Evolutionary conservation across 148 eudicot genomes (phyloP), one percentile per base, ranked within the genome.

Genomic region (Cornus controversa): DNA sequence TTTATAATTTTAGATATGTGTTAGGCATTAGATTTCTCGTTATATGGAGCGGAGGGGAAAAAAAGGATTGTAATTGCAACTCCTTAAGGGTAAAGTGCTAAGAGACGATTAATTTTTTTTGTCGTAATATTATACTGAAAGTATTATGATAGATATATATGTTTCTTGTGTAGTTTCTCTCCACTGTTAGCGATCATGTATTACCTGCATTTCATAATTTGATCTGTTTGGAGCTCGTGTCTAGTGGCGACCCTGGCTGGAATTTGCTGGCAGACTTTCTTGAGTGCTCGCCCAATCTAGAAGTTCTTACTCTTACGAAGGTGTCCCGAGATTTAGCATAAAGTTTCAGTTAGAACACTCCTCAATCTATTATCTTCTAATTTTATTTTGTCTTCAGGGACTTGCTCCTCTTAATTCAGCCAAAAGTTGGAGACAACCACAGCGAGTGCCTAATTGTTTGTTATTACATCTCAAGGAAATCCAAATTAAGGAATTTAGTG

Each of bases 281-380:
- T 8, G 24, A 20, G 25, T 68, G 45, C 71, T 34, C 71, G 34
- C 71, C 71, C 22, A 68, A 28, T 34, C 71, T 68, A 22, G 40
- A 34, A 68, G 71, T 68, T 34, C 71, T 68, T 68, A 68, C 71
- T 34, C 71, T 68, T 20, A 36, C n/a, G n/a, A n/a, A 68, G 71
- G 71, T 31, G 20, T 68, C 42, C 10, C 20, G 71, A 68, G 71
- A 68, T 68, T 68, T 28, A 22, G 8, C 23, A 34, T 31, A 1
- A n/a, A 25, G 13, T 68, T 31, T 68, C 22, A 20, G 23, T 7
- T 68, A 29, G 24, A 10, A 34, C 0, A n/a, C n/a, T 15, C 20
- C 20, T 68, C n/a, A n/a, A n/a, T n/a, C n/a, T n/a, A n/a, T n/a
- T n/a, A n/a, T n/a, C n/a, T 37, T 15, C 28, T 27, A 29, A 25